A percentile compares a stretch with the other conserved stretches of the same genome.
Conservation (phyloP, 163 green algal genomes). For the Volvox carteri region DNA sequence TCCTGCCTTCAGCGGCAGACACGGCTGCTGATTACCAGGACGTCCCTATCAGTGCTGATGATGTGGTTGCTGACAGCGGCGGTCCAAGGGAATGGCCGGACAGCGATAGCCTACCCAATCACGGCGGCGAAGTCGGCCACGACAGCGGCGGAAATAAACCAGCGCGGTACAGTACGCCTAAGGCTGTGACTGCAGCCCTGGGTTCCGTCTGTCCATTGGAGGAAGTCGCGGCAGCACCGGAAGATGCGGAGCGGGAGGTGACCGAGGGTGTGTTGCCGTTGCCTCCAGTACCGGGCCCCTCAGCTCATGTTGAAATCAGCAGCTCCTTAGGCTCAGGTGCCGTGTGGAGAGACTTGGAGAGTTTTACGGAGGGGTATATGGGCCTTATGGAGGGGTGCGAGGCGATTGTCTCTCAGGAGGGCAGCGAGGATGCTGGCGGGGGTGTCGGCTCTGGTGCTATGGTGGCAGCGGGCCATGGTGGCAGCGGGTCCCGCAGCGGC, state of each 20-base stretch:
- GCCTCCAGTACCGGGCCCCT: not conserved
- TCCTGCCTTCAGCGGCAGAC: no score
- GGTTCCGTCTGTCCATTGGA: not conserved
- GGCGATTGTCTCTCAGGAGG: no score
- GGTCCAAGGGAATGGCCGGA: no score
- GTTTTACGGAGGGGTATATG: not conserved
- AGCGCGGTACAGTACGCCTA: no score
- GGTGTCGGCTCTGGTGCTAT: no score
- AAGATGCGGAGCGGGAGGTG: not conserved
- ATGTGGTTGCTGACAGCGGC: no score
- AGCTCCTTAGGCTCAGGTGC: not conserved
- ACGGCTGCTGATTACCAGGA: no score
- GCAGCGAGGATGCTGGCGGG: not conserved
- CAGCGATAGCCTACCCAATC: no score
- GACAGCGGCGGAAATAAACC: no score
- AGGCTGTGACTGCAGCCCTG: not conserved
- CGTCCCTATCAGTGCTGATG: no score
- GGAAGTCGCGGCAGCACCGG: not conserved
- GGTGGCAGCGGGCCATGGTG: no score
- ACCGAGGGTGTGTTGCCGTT: not conserved
- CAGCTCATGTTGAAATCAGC: not conserved
- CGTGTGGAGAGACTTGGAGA: not conserved
- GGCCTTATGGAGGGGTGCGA: not conserved
- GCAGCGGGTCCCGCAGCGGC: not conserved
- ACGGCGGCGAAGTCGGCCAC: no score